Evolutionary conservation across 768 basidiomycete genomes (phyloP).

Genomic region (Lentinula detonsa): DNA sequence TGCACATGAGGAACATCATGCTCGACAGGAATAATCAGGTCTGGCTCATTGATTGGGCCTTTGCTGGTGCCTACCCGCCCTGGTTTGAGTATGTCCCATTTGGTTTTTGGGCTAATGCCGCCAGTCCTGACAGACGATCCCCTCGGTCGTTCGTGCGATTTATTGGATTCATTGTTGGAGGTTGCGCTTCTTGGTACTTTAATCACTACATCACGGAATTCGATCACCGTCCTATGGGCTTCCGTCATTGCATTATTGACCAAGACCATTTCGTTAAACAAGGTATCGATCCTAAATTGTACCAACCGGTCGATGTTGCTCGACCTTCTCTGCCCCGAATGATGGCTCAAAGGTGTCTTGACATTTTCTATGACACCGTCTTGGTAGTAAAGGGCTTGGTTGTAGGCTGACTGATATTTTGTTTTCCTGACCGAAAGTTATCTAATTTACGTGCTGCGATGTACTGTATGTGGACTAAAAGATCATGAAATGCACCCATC

Average conservation of each 20-base stretch:
- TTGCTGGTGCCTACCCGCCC: slow-evolving; percentile 1
- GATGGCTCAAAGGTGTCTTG: neutral
- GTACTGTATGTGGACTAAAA: too few relatives aligned
- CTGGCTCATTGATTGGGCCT: slow-evolving; percentile 7
- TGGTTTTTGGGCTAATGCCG: slow-evolving; percentile 2
- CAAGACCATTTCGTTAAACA: neutral
- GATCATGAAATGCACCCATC: too few relatives aligned
- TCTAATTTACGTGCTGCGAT: too few relatives aligned
- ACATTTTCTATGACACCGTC: neutral
- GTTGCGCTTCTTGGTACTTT: neutral
- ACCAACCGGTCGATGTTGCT: neutral
- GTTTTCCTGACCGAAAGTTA: too few relatives aligned
- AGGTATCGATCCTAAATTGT: neutral
- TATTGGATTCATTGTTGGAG: neutral
- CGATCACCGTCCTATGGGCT: neutral
- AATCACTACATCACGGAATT: neutral
- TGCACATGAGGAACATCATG: slow-evolving; percentile 16
- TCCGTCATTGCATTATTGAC: neutral
- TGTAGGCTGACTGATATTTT: too few relatives aligned
- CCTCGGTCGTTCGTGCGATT: slow-evolving; percentile 1
- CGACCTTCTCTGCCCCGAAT: neutral
- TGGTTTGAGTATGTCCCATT: slow-evolving; percentile 5
- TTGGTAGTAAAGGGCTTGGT: too few relatives aligned
- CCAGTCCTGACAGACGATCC: neutral
- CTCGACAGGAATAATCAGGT: slow-evolving; percentile 11